Percentiles rank a stretch among this genome's conserved stretches.
phyloP scores from a whole-genome alignment of 2,329 filamentous ascomycete species.

The Hypoxylon sp. region DNA sequence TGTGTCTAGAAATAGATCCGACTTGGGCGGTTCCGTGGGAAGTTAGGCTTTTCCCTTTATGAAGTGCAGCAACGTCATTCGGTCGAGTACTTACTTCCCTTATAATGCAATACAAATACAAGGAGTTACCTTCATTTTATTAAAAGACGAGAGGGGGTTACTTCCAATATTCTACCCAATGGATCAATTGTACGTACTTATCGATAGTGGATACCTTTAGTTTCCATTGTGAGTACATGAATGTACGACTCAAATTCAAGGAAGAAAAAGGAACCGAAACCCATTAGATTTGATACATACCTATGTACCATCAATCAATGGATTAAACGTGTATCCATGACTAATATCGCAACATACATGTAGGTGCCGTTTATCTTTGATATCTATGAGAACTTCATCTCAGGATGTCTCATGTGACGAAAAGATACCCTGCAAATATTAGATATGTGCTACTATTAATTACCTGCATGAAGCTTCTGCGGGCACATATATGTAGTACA shows the following conservation, averaged over 20 bases:
- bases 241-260: background rate
- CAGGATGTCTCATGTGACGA: slow-evolving; percentile 16
- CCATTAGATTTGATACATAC: too few species aligned
- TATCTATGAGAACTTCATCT: background rate
- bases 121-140: slow-evolving; percentile 26
- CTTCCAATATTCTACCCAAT: slow-evolving; percentile 27
- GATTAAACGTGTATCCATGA: too few species aligned
- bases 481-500: slow-evolving; percentile 5
- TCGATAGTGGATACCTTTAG: slow-evolving; percentile 20
- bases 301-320: too few species aligned
- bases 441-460: slow-evolving; percentile 9
- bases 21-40: slow-evolving; percentile 36
- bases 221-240: slow-evolving; percentile 9
- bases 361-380: too few species aligned
- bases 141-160: slow-evolving; percentile 34
- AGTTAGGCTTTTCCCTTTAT: slow-evolving; percentile 37
- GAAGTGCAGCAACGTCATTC: slow-evolving; percentile 36
- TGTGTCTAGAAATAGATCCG: slow-evolving; percentile 38
- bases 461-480: background rate
- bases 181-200: slow-evolving; percentile 14
- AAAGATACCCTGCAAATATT: background rate
- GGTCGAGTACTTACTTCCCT: slow-evolving; percentile 23
- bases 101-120: slow-evolving; percentile 30
- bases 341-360: too few species aligned
- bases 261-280: background rate